Conservation (phyloP, 257 asterid genomes). For the Mitragyna speciosa region DNA sequence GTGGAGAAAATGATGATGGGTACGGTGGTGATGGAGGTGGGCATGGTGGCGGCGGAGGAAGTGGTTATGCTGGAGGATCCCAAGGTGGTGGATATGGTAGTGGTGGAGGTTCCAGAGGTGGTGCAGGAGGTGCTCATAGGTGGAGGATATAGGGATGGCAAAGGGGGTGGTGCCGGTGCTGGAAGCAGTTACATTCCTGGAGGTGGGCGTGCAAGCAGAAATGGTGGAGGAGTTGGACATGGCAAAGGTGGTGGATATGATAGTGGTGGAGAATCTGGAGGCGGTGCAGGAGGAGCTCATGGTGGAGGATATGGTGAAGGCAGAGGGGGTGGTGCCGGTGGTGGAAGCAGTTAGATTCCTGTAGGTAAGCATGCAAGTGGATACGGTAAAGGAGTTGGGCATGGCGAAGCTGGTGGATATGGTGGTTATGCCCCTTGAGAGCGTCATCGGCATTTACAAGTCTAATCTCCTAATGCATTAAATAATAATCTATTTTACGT, state of each 20-base stretch:
- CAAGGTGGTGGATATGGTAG: slow-evolving; percentile 48
- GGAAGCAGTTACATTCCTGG: slow-evolving; percentile 50
- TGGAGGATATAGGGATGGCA: slow-evolving; percentile 54
- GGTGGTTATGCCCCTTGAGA: slow-evolving; percentile 40
- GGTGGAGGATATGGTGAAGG: slow-evolving; percentile 60
- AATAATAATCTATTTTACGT: background rate
- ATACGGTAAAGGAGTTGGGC: slow-evolving; percentile 42
- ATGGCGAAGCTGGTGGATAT: slow-evolving; percentile 44
- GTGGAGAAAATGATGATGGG: slow-evolving; percentile 35
- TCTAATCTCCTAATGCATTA: background rate
- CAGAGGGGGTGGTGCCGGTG: slow-evolving; percentile 53
- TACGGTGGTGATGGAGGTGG: slow-evolving; percentile 46
- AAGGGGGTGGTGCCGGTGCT: slow-evolving; percentile 55
- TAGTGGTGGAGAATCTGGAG: slow-evolving; percentile 50
- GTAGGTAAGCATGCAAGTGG: slow-evolving; percentile 46
- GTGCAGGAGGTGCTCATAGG: slow-evolving; percentile 48
- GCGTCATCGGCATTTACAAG: background rate
- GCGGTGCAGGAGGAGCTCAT: slow-evolving; percentile 42
- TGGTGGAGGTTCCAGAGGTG: slow-evolving; percentile 52
- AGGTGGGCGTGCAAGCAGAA: slow-evolving; percentile 40
- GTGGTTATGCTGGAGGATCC: slow-evolving; percentile 39
- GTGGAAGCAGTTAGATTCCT: slow-evolving; percentile 47
- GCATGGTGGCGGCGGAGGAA: slow-evolving; percentile 42
- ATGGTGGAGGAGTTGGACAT: slow-evolving; percentile 43
- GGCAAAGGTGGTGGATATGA: slow-evolving; percentile 46